These are phyloP conservation scores for Apiotrichum montevideense DNA, from an alignment of 1,284 basidiomycete genomes.

Conservation along the genomic window DNA sequence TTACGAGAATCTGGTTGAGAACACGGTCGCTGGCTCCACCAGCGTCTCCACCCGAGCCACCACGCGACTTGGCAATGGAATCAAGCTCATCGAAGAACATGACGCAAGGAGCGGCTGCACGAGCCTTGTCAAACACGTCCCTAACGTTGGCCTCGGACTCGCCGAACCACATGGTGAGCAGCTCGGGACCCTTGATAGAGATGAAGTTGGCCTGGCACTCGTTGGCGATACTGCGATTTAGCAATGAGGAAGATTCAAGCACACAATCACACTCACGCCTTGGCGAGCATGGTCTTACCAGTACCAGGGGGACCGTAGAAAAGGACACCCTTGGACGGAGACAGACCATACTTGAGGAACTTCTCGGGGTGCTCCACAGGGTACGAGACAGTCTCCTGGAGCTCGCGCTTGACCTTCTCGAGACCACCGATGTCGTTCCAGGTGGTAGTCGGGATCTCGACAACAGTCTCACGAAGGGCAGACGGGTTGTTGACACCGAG, in stretches of 20 bases:
- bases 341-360: conserved; percentile 99
- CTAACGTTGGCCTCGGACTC: conserved; percentile 99
- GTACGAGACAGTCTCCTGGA: conserved; percentile 99
- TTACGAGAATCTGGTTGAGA: conserved; percentile 78
- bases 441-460: conserved; percentile 90
- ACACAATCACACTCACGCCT: conserved; percentile 52
- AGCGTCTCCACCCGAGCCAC: conserved; percentile 65
- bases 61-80: conserved; percentile 95
- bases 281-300: conserved; percentile 90
- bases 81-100: conserved; percentile 99
- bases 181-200: conserved; percentile 74
- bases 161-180: conserved; percentile 99
- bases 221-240: conserved; percentile 68
- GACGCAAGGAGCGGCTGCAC: conserved; percentile 96
- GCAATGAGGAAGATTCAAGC: neutral
- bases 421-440: conserved; percentile 99
- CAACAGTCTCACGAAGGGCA: conserved; percentile 90
- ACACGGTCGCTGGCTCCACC: conserved; percentile 97
- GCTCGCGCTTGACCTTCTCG: conserved; percentile 98
- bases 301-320: conserved; percentile 93
- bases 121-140: conserved; percentile 99
- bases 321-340: conserved; percentile 94
- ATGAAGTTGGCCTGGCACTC: conserved; percentile 90
- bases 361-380: conserved; percentile 99
- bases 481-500: conserved; percentile 94